Percentiles rank a stretch among this genome's conserved stretches.
Evolutionary conservation across 495 filamentous ascomycete species (phyloP).

Genomic region (Penicillium verhagenii): DNA sequence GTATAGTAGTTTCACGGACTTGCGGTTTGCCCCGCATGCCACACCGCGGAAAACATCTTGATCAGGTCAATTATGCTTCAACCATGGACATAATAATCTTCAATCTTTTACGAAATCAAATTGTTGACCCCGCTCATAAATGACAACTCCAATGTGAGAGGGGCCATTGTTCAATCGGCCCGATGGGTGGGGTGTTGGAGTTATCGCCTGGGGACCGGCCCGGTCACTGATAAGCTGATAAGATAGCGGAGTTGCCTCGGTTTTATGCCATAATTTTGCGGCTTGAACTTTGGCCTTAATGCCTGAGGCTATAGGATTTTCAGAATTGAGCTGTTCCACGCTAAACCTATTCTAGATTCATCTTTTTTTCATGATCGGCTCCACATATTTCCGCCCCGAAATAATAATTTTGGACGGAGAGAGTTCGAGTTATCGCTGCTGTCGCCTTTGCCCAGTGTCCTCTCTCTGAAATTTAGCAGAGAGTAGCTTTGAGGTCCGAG

Average conservation of each 20-base stretch:
- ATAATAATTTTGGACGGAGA: conserved; percentile 38
- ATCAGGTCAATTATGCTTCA: neutral
- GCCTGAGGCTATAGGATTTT: conserved; percentile 16
- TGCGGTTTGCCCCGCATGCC: neutral
- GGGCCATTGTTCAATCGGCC: conserved; percentile 4
- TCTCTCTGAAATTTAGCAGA: conserved; percentile 19
- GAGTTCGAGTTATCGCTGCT: conserved; percentile 13
- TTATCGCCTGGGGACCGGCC: conserved; percentile 9
- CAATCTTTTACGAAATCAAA: neutral
- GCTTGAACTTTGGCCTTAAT: neutral
- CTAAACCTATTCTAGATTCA: conserved; percentile 17
- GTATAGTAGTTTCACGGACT: neutral
- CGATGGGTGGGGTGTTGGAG: conserved; percentile 7
- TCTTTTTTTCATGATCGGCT: conserved; percentile 23
- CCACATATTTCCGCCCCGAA: conserved; percentile 33
- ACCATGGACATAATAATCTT: neutral
- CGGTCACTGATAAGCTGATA: conserved; percentile 5
- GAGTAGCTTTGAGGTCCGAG: conserved; percentile 30
- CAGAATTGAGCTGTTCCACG: neutral
- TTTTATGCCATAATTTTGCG: neutral
- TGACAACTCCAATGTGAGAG: neutral
- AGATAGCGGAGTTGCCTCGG: neutral
- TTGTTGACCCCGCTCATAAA: neutral
- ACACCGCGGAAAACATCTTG: neutral
- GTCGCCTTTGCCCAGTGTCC: conserved; percentile 9